Base-by-base conservation (phyloP, 2,329 filamentous ascomycete species). In the Aaosphaeria arxii region DNA sequence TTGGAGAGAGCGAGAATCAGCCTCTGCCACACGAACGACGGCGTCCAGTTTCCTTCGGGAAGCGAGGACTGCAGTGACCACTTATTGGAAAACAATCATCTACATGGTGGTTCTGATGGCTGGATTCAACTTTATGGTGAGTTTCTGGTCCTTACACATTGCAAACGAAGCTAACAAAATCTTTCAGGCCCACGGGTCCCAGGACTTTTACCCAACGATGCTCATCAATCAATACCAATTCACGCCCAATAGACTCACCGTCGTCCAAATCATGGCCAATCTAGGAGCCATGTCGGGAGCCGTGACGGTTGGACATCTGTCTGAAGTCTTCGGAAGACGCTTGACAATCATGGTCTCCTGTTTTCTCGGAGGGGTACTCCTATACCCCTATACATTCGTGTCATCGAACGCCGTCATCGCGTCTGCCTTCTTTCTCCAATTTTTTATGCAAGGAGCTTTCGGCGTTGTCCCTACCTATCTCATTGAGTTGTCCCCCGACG, bases 21-120 rank as follows among this genome's bases (percentile, higher is more conserved):
- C 62, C 60, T 49, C 54, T 47, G 36, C 57, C 59, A 24, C 42
- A 51, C 33, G 57, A 54, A 49, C 55, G 53, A 5, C 57, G 61
- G 42, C 58, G 57, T 11, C 9, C 11, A 17, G 11, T 11, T 41
- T 41, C 24, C 11, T 28, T 11, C 11, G 9, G 17, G 57, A 63
- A 40, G 49, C 54, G 1, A 49, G 47, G 41, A 47, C 55, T 30
- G 50, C 46, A 30, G 13, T 43, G 29, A 31, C 11, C 9, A 30
- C 36, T 9, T 87, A 94, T 67, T 94, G 89, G 89, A 54, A 88
- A 13, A 70, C 92, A 5, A 74, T 94, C 49, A 73, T 82, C 28
- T 95, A 94, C 69, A 75, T 94, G 43, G 87, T 92, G 6, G 73
- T 92, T 29, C 75, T 94, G 41, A 91, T 92, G 88, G 85, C 88